Evolutionary conservation across 345 rosid species (phyloP).

Genomic region (Pistacia vera): DNA sequence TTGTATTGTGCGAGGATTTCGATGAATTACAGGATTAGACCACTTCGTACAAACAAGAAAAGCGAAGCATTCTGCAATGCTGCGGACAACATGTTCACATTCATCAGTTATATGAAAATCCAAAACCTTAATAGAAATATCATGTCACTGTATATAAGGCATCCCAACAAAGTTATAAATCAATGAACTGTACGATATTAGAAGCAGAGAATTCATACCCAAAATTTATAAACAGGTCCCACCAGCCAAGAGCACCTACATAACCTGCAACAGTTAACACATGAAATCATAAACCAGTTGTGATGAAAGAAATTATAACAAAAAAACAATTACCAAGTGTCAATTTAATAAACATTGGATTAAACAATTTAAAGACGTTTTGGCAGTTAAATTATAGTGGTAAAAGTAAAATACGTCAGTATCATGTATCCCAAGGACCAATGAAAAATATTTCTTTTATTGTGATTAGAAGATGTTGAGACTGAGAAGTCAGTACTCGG

Average conservation of each 20-base stretch:
- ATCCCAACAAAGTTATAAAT: constrained; percentile 1
- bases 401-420: background rate
- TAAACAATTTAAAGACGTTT: background rate
- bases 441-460: background rate
- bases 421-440: background rate
- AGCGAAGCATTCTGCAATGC: constrained; percentile 94
- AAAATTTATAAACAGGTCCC: constrained; percentile 92
- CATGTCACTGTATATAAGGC: constrained; percentile 5
- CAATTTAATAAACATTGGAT: background rate
- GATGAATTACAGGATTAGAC: constrained; percentile 93
- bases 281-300: constrained; percentile 17
- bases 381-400: background rate
- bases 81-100: constrained; percentile 39
- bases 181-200: constrained; percentile 6
- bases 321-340: background rate
- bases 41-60: constrained; percentile 93
- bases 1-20: constrained; percentile 50
- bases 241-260: constrained; percentile 94
- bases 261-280: constrained; percentile 56
- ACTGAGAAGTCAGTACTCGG: no score
- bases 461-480: background rate
- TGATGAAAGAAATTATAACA: constrained; percentile 8
- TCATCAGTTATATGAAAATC: constrained; percentile 25
- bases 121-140: constrained; percentile 15
- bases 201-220: constrained; percentile 50